Evolutionary conservation across 1,139 yeast genomes (phyloP).

Genomic region (Pneumocystis murina): DNA sequence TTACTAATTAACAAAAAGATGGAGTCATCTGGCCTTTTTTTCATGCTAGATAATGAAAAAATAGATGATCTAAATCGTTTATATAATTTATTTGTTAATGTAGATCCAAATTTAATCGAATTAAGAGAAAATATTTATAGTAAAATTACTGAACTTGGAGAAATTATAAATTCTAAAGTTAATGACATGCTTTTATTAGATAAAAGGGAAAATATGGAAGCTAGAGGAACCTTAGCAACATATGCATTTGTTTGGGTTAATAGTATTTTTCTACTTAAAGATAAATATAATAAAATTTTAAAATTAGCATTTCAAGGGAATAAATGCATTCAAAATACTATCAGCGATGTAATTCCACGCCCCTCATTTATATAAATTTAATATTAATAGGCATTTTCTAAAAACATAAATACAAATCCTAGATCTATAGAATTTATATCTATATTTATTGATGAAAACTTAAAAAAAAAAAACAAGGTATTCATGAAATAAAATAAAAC

Average conservation of each 20-base stretch:
- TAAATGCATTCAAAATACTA: slow-evolving; percentile 36
- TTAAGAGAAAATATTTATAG: slow-evolving; percentile 37
- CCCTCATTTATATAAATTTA: neutral
- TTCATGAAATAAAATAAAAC: neutral
- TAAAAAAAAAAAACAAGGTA: slow-evolving; percentile 42
- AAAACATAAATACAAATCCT: slow-evolving; percentile 42
- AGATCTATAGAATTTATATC: slow-evolving; percentile 64
- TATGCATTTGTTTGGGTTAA: slow-evolving; percentile 63
- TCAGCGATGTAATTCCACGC: slow-evolving; percentile 28
- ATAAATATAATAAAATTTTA: slow-evolving; percentile 37
- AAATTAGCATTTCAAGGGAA: slow-evolving; percentile 37
- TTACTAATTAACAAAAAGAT: slow-evolving; percentile 1
- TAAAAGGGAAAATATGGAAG: neutral
- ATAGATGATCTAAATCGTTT: slow-evolving; percentile 31
- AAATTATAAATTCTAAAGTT: slow-evolving; percentile 21
- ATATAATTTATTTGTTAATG: slow-evolving; percentile 38
- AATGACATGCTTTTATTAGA: neutral
- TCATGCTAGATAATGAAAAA: slow-evolving; percentile 36
- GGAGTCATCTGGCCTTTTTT: slow-evolving; percentile 40
- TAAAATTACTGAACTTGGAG: slow-evolving; percentile 34
- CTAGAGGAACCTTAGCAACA: slow-evolving; percentile 30
- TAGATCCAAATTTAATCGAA: slow-evolving; percentile 39
- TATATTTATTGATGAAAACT: slow-evolving; percentile 55
- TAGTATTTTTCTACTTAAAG: slow-evolving; percentile 39
- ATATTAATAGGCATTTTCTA: slow-evolving; percentile 37